Evolutionary conservation across 2,329 filamentous ascomycete genomes (phyloP), one percentile per base, ranked within the genome.

Genomic region (Penicillium concentricum): DNA sequence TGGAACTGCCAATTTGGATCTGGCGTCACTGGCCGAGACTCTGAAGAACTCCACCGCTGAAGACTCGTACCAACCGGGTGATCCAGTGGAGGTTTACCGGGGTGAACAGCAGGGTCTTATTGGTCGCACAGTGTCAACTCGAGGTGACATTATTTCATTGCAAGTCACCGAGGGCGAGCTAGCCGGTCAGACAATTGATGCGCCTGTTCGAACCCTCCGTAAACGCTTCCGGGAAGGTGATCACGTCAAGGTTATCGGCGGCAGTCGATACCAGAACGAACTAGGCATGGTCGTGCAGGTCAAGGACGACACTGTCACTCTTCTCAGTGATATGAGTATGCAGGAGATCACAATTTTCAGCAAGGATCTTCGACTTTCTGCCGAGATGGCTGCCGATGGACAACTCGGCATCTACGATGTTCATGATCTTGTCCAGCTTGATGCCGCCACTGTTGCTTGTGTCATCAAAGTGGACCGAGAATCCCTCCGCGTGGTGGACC

Each of bases 181-280:
- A 28, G 81, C 79, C 50, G 93, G 92, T 10, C 90, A 96, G 72
- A 87, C 84, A 5, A 94, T 99, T 44, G 93, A 97, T 72, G 92
- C 96, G 12, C 94, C 94, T 1, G 89, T 92, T 61, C 95, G 94
- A 76, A 90, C 91, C 43, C 82, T 99, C 26, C 90, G 94, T 56
- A 99, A 99, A 77, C 85, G 91, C 30, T 99, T 99, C 82, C 87
- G 84, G 63, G 84, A 92, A 60, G 94, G 94, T 80, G 94, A 99
- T 69, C 94, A 99, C 71, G 94, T 99, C 79, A 97, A 97, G 79
- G 94, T 99, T 65, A 96, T 97, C 71, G 93, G 94, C 54, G 93
- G 92, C 38, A 96, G 92, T 78, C 89, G 91, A 67, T 97, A 92
- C 74, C 87, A 90, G 54, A 94, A 97, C 67, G 94, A 99, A 76